Percentiles rank a stretch among this genome's conserved stretches.
These are phyloP conservation scores for Lablab purpureus DNA, from an alignment of 306 rosid genomes.

Conservation along the genomic window DNA sequence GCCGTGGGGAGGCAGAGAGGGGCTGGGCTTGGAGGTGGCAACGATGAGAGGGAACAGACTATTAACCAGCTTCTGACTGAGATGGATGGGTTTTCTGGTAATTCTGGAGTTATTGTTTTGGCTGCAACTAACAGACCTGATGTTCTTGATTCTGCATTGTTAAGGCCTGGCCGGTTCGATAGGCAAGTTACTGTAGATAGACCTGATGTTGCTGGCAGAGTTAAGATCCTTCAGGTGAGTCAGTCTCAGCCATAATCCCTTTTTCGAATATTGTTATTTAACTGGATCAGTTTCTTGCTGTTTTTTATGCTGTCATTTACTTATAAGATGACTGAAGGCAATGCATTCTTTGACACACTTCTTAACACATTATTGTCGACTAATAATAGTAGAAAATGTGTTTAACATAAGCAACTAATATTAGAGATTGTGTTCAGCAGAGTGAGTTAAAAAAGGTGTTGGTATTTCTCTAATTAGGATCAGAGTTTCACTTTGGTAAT, in stretches of 20 bases:
- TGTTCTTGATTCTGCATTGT: slow-evolving; percentile 88
- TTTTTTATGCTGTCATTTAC: too few species aligned
- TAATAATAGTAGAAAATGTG: too few species aligned
- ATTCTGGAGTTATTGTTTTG: slow-evolving; percentile 95
- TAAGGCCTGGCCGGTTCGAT: slow-evolving; percentile 95
- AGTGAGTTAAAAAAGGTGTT: too few species aligned
- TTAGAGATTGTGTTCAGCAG: too few species aligned
- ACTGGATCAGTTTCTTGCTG: too few species aligned
- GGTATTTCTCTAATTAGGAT: too few species aligned
- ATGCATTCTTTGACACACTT: too few species aligned
- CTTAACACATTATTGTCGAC: too few species aligned
- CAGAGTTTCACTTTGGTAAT: too few species aligned
- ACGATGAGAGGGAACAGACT: slow-evolving; percentile 98
- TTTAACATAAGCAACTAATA: too few species aligned
- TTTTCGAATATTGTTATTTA: not conserved
- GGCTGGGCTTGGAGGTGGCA: slow-evolving; percentile 98
- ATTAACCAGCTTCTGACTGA: slow-evolving; percentile 97
- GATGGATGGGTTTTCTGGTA: slow-evolving; percentile 99
- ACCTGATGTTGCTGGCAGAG: slow-evolving; percentile 98
- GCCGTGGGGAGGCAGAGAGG: slow-evolving; percentile 99
- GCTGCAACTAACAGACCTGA: slow-evolving; percentile 98
- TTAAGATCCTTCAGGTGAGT: slow-evolving; percentile 91
- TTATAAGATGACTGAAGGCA: too few species aligned
- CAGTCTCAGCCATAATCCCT: not conserved
- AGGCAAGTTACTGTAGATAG: slow-evolving; percentile 98